These are phyloP conservation scores for Didymella glomerata DNA, from an alignment of 2,329 filamentous ascomycete species.

Conservation along the genomic window DNA sequence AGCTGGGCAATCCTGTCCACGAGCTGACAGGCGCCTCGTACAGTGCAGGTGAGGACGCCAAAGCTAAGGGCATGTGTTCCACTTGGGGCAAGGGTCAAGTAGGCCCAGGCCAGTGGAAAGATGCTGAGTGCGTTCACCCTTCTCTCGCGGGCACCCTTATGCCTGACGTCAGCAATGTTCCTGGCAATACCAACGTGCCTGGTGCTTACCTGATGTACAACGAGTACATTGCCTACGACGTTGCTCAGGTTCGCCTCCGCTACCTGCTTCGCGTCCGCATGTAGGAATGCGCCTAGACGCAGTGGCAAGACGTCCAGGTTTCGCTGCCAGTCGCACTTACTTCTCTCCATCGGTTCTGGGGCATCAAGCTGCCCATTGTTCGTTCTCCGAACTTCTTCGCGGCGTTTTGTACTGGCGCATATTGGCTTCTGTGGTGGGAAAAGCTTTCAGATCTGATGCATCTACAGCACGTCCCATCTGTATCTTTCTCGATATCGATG, in stretches of 20 bases:
- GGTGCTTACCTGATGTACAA: slow-evolving; percentile 69
- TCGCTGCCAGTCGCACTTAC: not conserved
- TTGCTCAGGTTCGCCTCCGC: slow-evolving; percentile 73
- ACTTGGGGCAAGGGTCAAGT: slow-evolving; percentile 75
- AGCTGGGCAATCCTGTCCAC: slow-evolving; percentile 78
- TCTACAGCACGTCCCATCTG: not conserved
- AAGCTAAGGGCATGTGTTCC: slow-evolving; percentile 66
- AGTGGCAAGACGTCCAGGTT: not conserved
- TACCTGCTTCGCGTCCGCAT: slow-evolving; percentile 70
- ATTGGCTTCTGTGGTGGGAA: not conserved
- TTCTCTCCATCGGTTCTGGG: not conserved
- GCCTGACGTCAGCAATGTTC: slow-evolving; percentile 50
- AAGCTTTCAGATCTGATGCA: not conserved
- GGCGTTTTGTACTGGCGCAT: not conserved
- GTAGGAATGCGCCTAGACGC: slow-evolving; percentile 18
- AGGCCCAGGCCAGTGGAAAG: slow-evolving; percentile 76
- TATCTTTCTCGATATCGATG: not conserved
- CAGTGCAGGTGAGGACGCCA: slow-evolving; percentile 70
- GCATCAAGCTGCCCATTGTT: not conserved
- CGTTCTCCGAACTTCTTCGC: not conserved
- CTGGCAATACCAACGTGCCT: slow-evolving; percentile 59
- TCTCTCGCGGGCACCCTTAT: slow-evolving; percentile 74
- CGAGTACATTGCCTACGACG: slow-evolving; percentile 76
- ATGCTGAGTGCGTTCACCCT: slow-evolving; percentile 72
- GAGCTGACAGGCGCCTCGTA: slow-evolving; percentile 67